Evolutionary conservation across 768 basidiomycete genomes (phyloP).

Genomic region (Lactarius pseudohatsudake): DNA sequence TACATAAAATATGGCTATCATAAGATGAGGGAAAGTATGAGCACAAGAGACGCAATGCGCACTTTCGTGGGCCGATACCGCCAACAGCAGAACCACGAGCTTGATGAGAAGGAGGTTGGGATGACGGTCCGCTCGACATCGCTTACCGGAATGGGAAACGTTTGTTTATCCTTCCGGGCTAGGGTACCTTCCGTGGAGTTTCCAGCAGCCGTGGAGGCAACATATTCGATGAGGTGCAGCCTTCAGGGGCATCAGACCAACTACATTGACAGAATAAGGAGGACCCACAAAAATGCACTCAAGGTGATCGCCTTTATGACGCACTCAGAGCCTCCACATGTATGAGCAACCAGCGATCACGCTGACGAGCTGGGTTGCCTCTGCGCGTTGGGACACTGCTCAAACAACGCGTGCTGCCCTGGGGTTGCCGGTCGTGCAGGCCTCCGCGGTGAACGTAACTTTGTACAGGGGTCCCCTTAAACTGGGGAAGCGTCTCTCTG

Average conservation of each 20-base stretch:
- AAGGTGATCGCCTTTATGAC: constrained; percentile 65
- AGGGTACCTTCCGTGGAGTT: constrained; percentile 68
- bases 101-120: background rate
- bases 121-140: background rate
- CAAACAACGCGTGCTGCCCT: too few species aligned
- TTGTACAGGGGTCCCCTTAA: too few species aligned
- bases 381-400: too few species aligned
- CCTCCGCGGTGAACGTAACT: too few species aligned
- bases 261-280: background rate
- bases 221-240: constrained; percentile 80
- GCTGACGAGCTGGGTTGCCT: too few species aligned
- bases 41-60: background rate
- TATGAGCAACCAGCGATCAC: constrained; percentile 4
- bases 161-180: constrained; percentile 72
- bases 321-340: background rate
- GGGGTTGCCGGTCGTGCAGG: too few species aligned
- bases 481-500: too few species aligned
- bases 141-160: constrained; percentile 69
- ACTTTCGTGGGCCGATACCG: constrained; percentile 81
- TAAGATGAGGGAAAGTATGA: constrained; percentile 18
- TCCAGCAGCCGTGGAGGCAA: constrained; percentile 64
- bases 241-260: constrained; percentile 37
- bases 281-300: constrained; percentile 81
- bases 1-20: constrained; percentile 83
- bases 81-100: constrained; percentile 70